Evolutionary conservation across 2,329 filamentous ascomycete species (phyloP), one percentile per base, ranked within the genome.

Genomic region (Metarhizium humberi): DNA sequence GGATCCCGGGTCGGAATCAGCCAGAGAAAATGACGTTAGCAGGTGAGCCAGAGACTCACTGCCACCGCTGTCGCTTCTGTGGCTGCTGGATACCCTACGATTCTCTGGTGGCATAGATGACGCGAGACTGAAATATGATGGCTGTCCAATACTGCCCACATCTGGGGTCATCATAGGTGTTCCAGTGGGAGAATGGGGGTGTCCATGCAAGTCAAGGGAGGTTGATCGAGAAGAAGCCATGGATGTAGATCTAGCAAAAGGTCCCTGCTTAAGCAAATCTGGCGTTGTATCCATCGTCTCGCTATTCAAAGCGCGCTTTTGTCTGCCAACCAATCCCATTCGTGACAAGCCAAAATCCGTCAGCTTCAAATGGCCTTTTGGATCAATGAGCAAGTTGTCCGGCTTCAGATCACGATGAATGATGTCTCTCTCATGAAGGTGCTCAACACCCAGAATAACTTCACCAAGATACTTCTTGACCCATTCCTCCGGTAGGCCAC

Each of bases 341-440:
- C 94, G 86, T 13, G 94, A 99, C 30, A 99, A 78, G 58, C 94
- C 94, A 74, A 99, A 99, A 69, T 99, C 94, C 1, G 95, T 99
- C 63, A 99, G 78, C 72, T 99, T 99, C 56, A 99, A 75, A 72
- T 99, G 94, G 2, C 94, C 94, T 65, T 91, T 96, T 64, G 95
- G 90, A 67, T 99, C 95, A 63, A 99, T 99, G 53, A 99, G 80
- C 36, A 99, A 80, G 67, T 99, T 99, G 69, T 99, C 94, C 1
- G 94, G 94, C 71, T 99, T 99, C 58, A 99, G 73, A 67, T 99
- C 94, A 64, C 94, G 88, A 72, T 99, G 95, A 48, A 99, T 92
- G 67, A 99, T 96, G 57, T 92, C 90, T 57, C 92, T 84, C 67
- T 86, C 90, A 72, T 99, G 94, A 50, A 99, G 78, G 75, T 99